Conservation (phyloP, 192 early-diverging fungal species). For the Entophlyctis luteolus region DNA sequence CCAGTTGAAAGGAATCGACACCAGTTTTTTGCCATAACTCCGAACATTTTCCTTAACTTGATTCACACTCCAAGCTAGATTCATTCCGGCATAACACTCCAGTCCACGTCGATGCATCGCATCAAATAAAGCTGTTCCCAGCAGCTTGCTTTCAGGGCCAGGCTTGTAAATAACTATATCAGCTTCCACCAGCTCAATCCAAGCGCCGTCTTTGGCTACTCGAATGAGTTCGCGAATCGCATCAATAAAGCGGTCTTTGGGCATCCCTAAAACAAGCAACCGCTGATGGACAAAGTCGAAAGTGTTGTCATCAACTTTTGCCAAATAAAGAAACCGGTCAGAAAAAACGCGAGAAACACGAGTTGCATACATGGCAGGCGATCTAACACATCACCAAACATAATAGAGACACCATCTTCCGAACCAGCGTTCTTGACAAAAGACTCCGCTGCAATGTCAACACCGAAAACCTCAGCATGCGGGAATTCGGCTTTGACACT, state of each 20-base stretch:
- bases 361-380: slow-evolving; percentile 1
- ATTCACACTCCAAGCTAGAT: not conserved
- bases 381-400: slow-evolving; percentile 20
- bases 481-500: not conserved
- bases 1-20: not conserved
- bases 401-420: not conserved
- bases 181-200: slow-evolving; percentile 43
- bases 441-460: slow-evolving; percentile 11
- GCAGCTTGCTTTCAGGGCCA: not conserved
- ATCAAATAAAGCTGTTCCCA: not conserved
- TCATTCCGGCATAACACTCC: not conserved
- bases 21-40: not conserved
- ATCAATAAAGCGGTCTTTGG: slow-evolving; percentile 35
- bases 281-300: slow-evolving; percentile 52
- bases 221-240: slow-evolving; percentile 46
- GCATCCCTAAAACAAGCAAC: slow-evolving; percentile 35
- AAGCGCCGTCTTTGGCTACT: slow-evolving; percentile 52
- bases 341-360: not conserved
- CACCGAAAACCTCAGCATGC: not conserved
- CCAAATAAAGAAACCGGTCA: not conserved
- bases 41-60: not conserved
- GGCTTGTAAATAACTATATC: not conserved
- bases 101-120: not conserved
- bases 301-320: slow-evolving; percentile 36
- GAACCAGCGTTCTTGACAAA: not conserved